Percentiles rank a stretch among this genome's conserved stretches.
phyloP scores from a whole-genome alignment of 208 protist genomes.

The Trypanosoma rangeli region DNA sequence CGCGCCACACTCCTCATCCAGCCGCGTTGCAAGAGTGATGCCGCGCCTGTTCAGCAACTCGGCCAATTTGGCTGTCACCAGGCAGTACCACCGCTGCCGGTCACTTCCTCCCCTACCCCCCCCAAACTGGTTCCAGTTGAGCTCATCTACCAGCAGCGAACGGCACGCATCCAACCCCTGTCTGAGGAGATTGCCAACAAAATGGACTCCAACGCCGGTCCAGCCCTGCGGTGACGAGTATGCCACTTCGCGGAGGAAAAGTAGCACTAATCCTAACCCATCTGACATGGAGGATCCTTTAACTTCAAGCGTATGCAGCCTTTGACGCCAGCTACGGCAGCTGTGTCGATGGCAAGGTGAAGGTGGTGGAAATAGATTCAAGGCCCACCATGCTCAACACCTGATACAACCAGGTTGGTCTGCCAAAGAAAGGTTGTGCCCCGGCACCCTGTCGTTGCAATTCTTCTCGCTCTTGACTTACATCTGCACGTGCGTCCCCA shows the following conservation, averaged over 20 bases:
- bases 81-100: conserved; percentile 16
- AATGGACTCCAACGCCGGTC: conserved; percentile 10
- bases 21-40: background rate
- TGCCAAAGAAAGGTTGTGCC: background rate
- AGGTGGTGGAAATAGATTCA: background rate
- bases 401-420: background rate
- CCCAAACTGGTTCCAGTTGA: conserved; percentile 22
- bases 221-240: background rate
- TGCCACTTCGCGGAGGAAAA: conserved; percentile 11
- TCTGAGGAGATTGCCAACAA: conserved; percentile 24
- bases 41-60: conserved; percentile 8
- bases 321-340: background rate
- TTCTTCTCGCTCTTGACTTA: background rate
- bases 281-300: no score
- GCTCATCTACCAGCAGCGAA: conserved; percentile 14
- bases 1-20: background rate
- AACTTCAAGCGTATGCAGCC: no score
- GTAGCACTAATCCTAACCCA: no score
- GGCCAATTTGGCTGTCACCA: conserved; percentile 10
- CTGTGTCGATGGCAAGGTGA: background rate
- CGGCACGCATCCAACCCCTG: conserved; percentile 17
- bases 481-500: background rate
- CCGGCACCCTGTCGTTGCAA: background rate
- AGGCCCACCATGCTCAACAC: background rate
- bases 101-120: background rate